These are phyloP conservation scores for Rhododendron griersonianum DNA, from an alignment of 148 eudicot genomes.

Conservation along the genomic window DNA sequence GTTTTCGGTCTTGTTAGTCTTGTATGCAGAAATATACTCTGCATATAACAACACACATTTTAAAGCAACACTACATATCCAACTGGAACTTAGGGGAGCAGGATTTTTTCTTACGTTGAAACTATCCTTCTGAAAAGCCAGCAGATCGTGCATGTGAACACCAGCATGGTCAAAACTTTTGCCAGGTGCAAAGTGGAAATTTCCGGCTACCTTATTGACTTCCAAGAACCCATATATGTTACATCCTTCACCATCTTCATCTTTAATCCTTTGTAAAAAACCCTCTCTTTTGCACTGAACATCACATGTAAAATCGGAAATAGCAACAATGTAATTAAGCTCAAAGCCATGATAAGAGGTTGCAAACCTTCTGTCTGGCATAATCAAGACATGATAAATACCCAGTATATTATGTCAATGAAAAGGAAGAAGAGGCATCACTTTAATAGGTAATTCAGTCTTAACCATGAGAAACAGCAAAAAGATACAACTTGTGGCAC, in stretches of 20 bases:
- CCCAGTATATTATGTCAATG: neutral
- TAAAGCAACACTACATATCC: neutral
- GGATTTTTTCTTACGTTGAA: constrained; percentile 62
- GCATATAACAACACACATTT: neutral
- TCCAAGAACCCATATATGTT: constrained; percentile 86
- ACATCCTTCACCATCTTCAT: constrained; percentile 98
- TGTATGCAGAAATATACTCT: neutral
- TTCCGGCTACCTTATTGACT: constrained; percentile 97
- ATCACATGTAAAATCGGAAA: constrained; percentile 5
- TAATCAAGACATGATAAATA: neutral
- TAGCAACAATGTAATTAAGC: neutral
- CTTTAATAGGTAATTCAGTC: neutral
- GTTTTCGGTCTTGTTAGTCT: neutral
- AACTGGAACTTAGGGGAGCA: neutral
- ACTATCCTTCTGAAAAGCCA: constrained; percentile 83
- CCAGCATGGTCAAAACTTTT: constrained; percentile 90
- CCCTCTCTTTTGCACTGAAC: constrained; percentile 98
- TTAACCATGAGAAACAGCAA: neutral
- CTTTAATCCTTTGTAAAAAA: constrained; percentile 75
- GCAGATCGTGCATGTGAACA: constrained; percentile 68
- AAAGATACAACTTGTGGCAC: neutral
- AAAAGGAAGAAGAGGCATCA: neutral
- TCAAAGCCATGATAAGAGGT: neutral
- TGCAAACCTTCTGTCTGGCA: neutral
- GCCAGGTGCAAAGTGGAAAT: constrained; percentile 98